These are phyloP conservation scores for Monosporozyma servazzii DNA, from an alignment of 805 yeast genomes.

Conservation along the genomic window DNA sequence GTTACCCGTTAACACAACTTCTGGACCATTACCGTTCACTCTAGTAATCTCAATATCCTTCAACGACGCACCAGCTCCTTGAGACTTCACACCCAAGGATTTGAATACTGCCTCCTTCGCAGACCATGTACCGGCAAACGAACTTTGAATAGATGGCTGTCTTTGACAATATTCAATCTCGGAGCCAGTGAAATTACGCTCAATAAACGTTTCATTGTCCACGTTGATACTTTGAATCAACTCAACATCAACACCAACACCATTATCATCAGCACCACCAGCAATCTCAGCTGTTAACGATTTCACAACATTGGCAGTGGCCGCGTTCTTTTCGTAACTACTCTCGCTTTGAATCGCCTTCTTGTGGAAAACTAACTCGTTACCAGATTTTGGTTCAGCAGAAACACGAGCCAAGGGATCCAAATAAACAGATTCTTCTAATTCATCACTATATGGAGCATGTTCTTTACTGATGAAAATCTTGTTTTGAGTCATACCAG, in stretches of 20 bases:
- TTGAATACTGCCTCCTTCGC: constrained; percentile 99
- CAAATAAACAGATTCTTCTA: constrained; percentile 84
- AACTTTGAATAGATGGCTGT: constrained; percentile 74
- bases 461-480: constrained; percentile 88
- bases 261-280: constrained; percentile 36
- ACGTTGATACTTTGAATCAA: constrained; percentile 70
- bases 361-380: constrained; percentile 39
- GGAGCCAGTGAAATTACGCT: constrained; percentile 77
- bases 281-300: constrained; percentile 40
- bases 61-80: constrained; percentile 93
- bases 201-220: constrained; percentile 83
- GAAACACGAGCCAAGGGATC: constrained; percentile 75
- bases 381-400: constrained; percentile 24
- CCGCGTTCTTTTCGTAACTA: constrained; percentile 34
- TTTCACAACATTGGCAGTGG: constrained; percentile 57
- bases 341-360: constrained; percentile 41
- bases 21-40: constrained; percentile 70
- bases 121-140: constrained; percentile 97
- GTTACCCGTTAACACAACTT: constrained; percentile 63
- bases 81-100: constrained; percentile 77
- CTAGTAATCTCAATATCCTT: constrained; percentile 82
- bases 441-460: constrained; percentile 84
- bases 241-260: constrained; percentile 96
- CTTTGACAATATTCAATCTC: constrained; percentile 72
- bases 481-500: constrained; percentile 82